Conservation (phyloP, 306 rosid species). For the Quercus wislizeni region DNA sequence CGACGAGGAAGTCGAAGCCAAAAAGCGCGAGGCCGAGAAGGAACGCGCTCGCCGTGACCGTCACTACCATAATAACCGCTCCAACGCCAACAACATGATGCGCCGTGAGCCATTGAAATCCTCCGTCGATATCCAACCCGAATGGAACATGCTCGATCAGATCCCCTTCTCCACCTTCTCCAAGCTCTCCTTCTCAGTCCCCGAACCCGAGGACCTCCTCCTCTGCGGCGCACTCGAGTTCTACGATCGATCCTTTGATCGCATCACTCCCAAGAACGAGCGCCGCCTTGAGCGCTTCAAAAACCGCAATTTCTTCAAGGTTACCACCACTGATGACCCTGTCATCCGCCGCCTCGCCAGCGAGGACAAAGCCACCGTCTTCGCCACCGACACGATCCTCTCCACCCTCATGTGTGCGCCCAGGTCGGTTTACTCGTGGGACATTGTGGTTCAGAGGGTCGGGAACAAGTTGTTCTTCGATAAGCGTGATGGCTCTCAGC, state of each 20-base stretch:
- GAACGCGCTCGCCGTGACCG: slow-evolving; percentile 91
- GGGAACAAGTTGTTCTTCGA: slow-evolving; percentile 91
- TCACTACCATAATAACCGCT: slow-evolving; percentile 65
- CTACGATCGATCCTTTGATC: slow-evolving; percentile 72
- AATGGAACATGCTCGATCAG: slow-evolving; percentile 96
- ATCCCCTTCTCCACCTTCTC: slow-evolving; percentile 89
- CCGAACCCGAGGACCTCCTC: slow-evolving; percentile 83
- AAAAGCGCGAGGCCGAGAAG: slow-evolving; percentile 83
- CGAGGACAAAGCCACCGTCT: slow-evolving; percentile 86
- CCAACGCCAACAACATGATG: slow-evolving; percentile 51
- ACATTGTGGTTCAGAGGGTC: slow-evolving; percentile 80
- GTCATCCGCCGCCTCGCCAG: slow-evolving; percentile 78
- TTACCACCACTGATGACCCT: slow-evolving; percentile 89
- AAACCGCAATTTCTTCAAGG: slow-evolving; percentile 83
- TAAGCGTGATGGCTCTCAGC: slow-evolving; percentile 87
- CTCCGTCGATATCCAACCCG: slow-evolving; percentile 89
- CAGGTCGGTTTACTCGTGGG: slow-evolving; percentile 93
- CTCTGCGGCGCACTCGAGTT: slow-evolving; percentile 76
- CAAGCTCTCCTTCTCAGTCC: slow-evolving; percentile 75
- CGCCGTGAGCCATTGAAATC: slow-evolving; percentile 91
- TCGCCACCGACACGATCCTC: slow-evolving; percentile 76
- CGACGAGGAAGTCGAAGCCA: slow-evolving; percentile 87
- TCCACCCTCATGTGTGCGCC: slow-evolving; percentile 90
- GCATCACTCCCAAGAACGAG: slow-evolving; percentile 77
- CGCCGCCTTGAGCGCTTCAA: slow-evolving; percentile 82